Percentiles rank a stretch among this genome's conserved stretches.
These are phyloP conservation scores for Plasmodium billcollinsi DNA, from an alignment of 169 alveolate genomes.

Conservation along the genomic window DNA sequence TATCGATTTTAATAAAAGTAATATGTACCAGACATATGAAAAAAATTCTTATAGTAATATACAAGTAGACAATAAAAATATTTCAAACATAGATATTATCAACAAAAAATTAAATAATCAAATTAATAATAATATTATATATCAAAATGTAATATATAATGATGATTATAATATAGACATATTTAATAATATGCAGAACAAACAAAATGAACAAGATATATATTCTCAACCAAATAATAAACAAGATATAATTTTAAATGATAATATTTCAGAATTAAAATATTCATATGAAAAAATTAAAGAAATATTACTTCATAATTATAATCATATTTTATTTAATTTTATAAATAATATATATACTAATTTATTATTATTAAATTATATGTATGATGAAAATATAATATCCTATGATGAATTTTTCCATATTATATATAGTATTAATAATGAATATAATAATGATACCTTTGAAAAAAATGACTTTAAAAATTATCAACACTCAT, in stretches of 20 bases:
- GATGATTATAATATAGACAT: too few species aligned
- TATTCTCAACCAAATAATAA: background rate
- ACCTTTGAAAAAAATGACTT: background rate
- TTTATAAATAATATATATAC: constrained; percentile 23
- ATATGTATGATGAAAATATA: constrained; percentile 56
- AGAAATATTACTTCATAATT: constrained; percentile 35
- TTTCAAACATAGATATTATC: too few species aligned
- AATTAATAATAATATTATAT: too few species aligned
- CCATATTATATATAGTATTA: constrained; percentile 36
- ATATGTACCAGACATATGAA: too few species aligned
- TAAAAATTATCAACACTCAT: background rate
- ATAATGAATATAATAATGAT: constrained; percentile 15
- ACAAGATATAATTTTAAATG: background rate
- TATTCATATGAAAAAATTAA: constrained; percentile 34
- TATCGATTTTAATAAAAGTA: too few species aligned
- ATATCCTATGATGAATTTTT: constrained; percentile 27
- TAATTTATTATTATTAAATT: constrained; percentile 43
- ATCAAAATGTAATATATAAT: too few species aligned
- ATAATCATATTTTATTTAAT: constrained; percentile 37
- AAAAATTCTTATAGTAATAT: too few species aligned
- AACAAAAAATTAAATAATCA: too few species aligned
- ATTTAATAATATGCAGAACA: background rate
- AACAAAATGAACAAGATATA: background rate
- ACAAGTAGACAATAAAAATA: too few species aligned
- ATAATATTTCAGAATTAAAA: constrained; percentile 7